Conservation (phyloP, 495 filamentous ascomycete species). For the Chaetomidium leptoderma region DNA sequence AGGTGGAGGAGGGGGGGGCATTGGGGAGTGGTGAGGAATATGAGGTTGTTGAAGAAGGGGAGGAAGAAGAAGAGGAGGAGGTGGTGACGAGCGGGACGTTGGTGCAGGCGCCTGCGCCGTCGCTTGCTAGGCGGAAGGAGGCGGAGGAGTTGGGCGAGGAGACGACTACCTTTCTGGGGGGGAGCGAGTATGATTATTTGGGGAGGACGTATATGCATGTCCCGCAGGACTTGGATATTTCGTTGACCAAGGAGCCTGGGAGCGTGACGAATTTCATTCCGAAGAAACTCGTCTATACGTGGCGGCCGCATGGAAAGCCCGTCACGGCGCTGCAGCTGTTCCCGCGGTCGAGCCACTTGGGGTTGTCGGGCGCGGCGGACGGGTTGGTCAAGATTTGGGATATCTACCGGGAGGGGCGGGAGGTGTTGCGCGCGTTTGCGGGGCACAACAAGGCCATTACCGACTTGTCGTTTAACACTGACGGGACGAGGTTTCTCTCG, state of each 20-base stretch:
- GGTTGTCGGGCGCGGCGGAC: conserved; percentile 82
- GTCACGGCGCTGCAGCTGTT: conserved; percentile 87
- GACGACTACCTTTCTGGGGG: conserved; percentile 83
- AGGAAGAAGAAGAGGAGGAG: conserved; percentile 53
- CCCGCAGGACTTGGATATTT: conserved; percentile 90
- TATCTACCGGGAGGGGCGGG: conserved; percentile 80
- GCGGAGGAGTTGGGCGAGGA: conserved; percentile 61
- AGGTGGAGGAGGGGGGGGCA: conserved; percentile 47
- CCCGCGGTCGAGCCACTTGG: conserved; percentile 77
- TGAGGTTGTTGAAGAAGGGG: conserved; percentile 64
- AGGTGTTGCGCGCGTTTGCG: conserved; percentile 81
- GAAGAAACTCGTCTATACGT: conserved; percentile 88
- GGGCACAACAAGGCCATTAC: conserved; percentile 89
- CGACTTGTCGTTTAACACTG: conserved; percentile 79
- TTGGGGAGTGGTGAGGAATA: conserved; percentile 73
- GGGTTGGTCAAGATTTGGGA: conserved; percentile 92
- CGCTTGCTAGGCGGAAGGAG: conserved; percentile 53
- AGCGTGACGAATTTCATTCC: conserved; percentile 83
- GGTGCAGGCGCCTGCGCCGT: conserved; percentile 51
- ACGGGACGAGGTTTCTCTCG: conserved; percentile 85
- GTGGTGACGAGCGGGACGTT: conserved; percentile 51
- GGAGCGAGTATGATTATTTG: conserved; percentile 80
- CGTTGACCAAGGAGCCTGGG: conserved; percentile 74
- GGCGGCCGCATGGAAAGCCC: conserved; percentile 74
- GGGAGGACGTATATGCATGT: conserved; percentile 94